Conservation (phyloP, 306 rosid genomes). For the Cicer chorassanicum region DNA sequence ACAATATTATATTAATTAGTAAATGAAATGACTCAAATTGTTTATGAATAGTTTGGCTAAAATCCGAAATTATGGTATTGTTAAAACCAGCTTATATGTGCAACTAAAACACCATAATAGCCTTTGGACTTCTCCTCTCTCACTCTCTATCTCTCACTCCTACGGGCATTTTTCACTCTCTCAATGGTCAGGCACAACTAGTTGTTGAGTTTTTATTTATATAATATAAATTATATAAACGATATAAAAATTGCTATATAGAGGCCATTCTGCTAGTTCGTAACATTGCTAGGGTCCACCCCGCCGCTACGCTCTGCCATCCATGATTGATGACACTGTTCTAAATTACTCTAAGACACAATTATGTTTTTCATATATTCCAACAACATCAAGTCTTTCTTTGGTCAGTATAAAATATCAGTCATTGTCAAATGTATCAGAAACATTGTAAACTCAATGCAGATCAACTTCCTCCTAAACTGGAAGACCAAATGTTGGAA, state of each 20-base stretch:
- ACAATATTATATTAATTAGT: not conserved
- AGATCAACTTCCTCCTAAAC: not conserved
- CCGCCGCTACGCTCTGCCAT: not conserved
- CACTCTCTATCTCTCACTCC: not conserved
- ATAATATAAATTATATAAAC: not conserved
- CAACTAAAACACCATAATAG: not conserved
- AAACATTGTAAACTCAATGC: conserved; percentile 5
- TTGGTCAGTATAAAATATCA: not conserved
- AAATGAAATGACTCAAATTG: not conserved
- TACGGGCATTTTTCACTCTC: not conserved
- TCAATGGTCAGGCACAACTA: not conserved
- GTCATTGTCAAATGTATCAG: not conserved
- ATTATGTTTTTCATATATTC: not conserved
- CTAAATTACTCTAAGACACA: not conserved
- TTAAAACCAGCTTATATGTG: conserved; percentile 26
- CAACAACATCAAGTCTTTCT: not conserved
- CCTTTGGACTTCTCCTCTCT: conserved; percentile 1
- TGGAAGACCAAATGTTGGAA: not conserved
- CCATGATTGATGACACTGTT: not conserved
- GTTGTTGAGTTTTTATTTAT: not conserved
- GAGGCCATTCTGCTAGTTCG: not conserved
- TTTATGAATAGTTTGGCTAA: not conserved
- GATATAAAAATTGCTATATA: not conserved
- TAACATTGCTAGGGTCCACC: not conserved
- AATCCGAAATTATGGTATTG: conserved; percentile 10